Percentiles rank a stretch among this genome's conserved stretches.
Conservation (phyloP, 1,284 basidiomycete genomes). For the Ustilago esculenta region DNA sequence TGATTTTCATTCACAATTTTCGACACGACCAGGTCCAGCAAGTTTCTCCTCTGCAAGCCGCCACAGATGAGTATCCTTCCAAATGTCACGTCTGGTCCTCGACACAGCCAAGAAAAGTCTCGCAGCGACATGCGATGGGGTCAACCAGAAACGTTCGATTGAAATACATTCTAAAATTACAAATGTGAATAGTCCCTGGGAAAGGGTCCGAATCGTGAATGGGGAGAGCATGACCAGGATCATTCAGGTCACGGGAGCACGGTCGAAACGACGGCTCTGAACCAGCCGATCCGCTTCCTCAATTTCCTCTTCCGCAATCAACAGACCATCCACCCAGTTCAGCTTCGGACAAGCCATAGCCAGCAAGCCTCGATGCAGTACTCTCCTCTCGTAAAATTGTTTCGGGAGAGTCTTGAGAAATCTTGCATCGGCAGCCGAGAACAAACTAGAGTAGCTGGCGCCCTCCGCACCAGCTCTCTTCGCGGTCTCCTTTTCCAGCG, state of each 20-base stretch:
- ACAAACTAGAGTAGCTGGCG: slow-evolving; percentile 39
- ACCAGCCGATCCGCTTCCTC: slow-evolving; percentile 51
- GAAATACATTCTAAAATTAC: too few relatives aligned
- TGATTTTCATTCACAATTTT: too few relatives aligned
- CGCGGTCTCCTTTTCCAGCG: slow-evolving; percentile 23
- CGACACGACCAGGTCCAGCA: too few relatives aligned
- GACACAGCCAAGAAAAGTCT: too few relatives aligned
- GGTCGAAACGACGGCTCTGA: slow-evolving; percentile 29
- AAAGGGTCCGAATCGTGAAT: too few relatives aligned
- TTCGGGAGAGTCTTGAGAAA: slow-evolving; percentile 58
- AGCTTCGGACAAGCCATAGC: slow-evolving; percentile 62
- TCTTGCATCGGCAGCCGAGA: slow-evolving; percentile 50
- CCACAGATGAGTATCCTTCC: not conserved
- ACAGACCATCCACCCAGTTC: slow-evolving; percentile 62
- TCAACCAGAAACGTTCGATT: too few relatives aligned
- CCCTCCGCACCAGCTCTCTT: slow-evolving; percentile 7
- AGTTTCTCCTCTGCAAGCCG: not conserved
- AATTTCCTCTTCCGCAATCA: slow-evolving; percentile 55
- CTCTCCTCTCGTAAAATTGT: slow-evolving; percentile 39
- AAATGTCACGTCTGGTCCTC: too few relatives aligned
- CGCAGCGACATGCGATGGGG: too few relatives aligned
- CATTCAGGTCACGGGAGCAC: not conserved
- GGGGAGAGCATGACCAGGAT: too few relatives aligned
- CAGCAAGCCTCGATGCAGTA: slow-evolving; percentile 60
- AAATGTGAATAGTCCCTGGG: too few relatives aligned